Evolutionary conservation across 306 rosid genomes (phyloP), one percentile per base, ranked within the genome.

Genomic region (Vigna radiata): DNA sequence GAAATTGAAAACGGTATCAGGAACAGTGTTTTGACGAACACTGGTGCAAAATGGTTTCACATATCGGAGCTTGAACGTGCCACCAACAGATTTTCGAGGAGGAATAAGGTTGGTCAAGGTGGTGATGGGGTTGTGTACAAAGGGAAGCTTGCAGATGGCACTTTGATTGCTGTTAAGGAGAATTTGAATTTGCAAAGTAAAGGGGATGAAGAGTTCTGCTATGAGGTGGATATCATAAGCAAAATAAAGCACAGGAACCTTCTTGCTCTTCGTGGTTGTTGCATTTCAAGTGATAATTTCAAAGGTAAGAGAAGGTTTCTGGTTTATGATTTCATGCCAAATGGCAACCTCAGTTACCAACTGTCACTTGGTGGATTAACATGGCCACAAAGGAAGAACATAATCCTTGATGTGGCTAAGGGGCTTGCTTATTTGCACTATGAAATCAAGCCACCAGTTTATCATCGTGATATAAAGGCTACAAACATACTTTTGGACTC

Each of bases 371-470:
- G 46, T 63, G 87, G 75, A 73, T 62, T 91, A 27, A 87, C 89
- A 17, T 93, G 97, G 98, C 98, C 98, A 49, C 92, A 89, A 55
- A 83, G 98, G 3, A 93, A 88, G 86, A 88, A 69, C 47, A 87
- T 93, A 37, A 83, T 93, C 4, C 79, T 93, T 43, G 98, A 93
- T 68, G 91, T 91, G 62, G 98, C 98, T 3, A 93, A 81, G 70
- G 98, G 98, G 84, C 74, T 93, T 31, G 85, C 85, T 14, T 93
- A 93, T 75, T 76, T 93, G 77, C 98, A 93, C 18, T 72, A 91
- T 10, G 96, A 92, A 56, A 82, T 88, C 82, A 88, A 90, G 63
- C 97, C 97, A 2, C 88, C 97, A 7, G 88, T 93, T 75, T 93
- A 88, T 68, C 97, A 93, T 71, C 88, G 96, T 10, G 97, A 93